A percentile compares a stretch with the other conserved stretches of the same genome.
These are phyloP conservation scores for Phaffia rhodozyma DNA, from an alignment of 1,284 basidiomycete genomes.

Conservation along the genomic window DNA sequence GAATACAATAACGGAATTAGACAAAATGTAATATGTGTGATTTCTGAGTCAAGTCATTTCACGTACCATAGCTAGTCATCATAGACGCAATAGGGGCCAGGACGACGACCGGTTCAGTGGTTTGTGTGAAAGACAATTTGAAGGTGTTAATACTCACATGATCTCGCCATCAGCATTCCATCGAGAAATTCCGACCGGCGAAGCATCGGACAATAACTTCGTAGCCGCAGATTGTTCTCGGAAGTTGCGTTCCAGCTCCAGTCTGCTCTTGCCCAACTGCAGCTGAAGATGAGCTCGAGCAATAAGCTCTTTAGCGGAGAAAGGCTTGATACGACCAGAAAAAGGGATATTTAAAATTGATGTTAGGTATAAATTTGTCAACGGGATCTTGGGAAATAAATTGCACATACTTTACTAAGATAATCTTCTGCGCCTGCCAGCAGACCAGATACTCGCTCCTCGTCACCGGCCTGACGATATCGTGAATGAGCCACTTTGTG, in stretches of 20 bases:
- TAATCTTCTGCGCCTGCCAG: constrained; percentile 30
- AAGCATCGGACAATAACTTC: constrained; percentile 5
- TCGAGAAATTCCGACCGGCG: constrained; percentile 2
- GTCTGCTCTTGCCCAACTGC: constrained; percentile 1
- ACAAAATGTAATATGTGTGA: too few relatives aligned
- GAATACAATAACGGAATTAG: too few relatives aligned
- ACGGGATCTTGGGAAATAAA: not conserved
- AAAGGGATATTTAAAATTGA: constrained; percentile 15
- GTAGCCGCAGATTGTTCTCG: constrained; percentile 5
- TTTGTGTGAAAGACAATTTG: too few relatives aligned
- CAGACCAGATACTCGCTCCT: constrained; percentile 9
- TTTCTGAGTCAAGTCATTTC: too few relatives aligned
- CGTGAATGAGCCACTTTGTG: too few relatives aligned
- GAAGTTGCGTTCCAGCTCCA: constrained; percentile 15
- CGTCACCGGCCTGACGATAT: not conserved
- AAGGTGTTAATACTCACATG: not conserved
- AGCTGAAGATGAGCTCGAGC: constrained; percentile 10
- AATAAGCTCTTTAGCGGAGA: constrained; percentile 25
- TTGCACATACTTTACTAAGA: not conserved
- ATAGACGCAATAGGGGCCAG: too few relatives aligned
- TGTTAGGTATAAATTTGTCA: not conserved
- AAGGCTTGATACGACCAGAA: constrained; percentile 22
- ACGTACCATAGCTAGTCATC: too few relatives aligned
- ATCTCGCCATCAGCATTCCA: not conserved
- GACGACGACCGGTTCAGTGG: too few relatives aligned